Percentiles rank a stretch among this genome's conserved stretches.
Evolutionary conservation across 805 yeast species (phyloP).

Genomic region (Wickerhamiella azymoides): DNA sequence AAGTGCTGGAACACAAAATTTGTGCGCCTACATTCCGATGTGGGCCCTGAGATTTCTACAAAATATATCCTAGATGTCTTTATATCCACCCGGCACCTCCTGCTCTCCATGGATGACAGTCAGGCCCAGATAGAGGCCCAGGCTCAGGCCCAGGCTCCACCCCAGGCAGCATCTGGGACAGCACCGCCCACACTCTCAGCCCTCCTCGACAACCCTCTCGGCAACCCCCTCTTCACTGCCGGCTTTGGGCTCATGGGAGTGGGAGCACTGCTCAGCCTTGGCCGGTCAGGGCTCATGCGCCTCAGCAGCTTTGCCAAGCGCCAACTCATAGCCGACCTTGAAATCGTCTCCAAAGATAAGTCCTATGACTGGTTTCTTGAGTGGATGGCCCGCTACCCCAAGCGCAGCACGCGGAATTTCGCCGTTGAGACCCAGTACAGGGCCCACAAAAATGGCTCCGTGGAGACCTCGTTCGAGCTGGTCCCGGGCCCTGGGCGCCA

Average conservation of each 20-base stretch:
- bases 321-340: constrained; percentile 78
- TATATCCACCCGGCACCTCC: no score
- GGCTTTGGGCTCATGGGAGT: constrained; percentile 95
- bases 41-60: no score
- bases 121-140: no score
- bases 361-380: constrained; percentile 89
- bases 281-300: constrained; percentile 52
- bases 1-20: no score
- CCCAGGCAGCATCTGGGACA: no score
- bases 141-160: no score
- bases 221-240: constrained; percentile 94
- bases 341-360: constrained; percentile 84
- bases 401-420: constrained; percentile 65
- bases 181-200: no score
- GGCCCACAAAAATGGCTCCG: constrained; percentile 88
- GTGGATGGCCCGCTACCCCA: constrained; percentile 83
- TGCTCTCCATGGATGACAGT: neutral
- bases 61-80: no score
- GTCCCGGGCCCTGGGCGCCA: constrained; percentile 98
- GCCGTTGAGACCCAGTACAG: constrained; percentile 77
- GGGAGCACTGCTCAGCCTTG: constrained; percentile 77
- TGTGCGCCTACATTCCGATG: no score
- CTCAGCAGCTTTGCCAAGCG: constrained; percentile 59
- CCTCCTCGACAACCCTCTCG: constrained; percentile 12
- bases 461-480: constrained; percentile 70